phyloP scores from a whole-genome alignment of 129 eudicot species.

The Smallanthus sonchifolius region DNA sequence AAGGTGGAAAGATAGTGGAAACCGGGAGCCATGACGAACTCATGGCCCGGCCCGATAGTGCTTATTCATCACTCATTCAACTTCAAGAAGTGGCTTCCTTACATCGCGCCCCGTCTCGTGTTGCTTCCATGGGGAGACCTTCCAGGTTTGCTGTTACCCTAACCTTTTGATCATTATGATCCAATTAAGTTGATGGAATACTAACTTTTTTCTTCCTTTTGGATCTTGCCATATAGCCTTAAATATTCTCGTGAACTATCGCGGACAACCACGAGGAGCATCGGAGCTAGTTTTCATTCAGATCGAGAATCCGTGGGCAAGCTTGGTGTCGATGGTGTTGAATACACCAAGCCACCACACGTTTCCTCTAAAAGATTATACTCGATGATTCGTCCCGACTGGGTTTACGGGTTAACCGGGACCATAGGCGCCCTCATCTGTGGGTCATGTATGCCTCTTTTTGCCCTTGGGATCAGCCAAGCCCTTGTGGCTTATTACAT shows the following conservation, averaged over 20 bases:
- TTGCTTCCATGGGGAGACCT: slow-evolving; percentile 54
- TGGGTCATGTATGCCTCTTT: slow-evolving; percentile 94
- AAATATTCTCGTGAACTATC: slow-evolving; percentile 86
- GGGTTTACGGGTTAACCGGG: slow-evolving; percentile 80
- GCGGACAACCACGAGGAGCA: slow-evolving; percentile 71
- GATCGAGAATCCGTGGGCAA: slow-evolving; percentile 67
- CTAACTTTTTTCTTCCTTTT: background rate
- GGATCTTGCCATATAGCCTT: slow-evolving; percentile 37
- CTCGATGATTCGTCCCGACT: slow-evolving; percentile 86
- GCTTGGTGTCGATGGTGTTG: slow-evolving; percentile 59
- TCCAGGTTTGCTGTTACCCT: slow-evolving; percentile 42
- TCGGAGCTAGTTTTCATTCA: slow-evolving; percentile 85
- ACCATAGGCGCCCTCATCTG: slow-evolving; percentile 71
- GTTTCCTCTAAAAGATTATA: slow-evolving; percentile 65
- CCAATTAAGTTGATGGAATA: background rate
- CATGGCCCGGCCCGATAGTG: slow-evolving; percentile 61
- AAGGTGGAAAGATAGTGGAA: slow-evolving; percentile 77
- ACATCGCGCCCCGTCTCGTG: slow-evolving; percentile 55
- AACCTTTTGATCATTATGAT: background rate
- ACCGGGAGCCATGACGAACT: slow-evolving; percentile 97
- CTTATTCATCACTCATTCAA: slow-evolving; percentile 78
- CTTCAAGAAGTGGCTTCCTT: slow-evolving; percentile 79
- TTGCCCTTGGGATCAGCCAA: slow-evolving; percentile 96
- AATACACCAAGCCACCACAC: slow-evolving; percentile 38
- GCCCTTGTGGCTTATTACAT: slow-evolving; percentile 96